phyloP scores from a whole-genome alignment of 371 early-diverging fungal genomes.

The Thermomucor indicae-seudaticae region DNA sequence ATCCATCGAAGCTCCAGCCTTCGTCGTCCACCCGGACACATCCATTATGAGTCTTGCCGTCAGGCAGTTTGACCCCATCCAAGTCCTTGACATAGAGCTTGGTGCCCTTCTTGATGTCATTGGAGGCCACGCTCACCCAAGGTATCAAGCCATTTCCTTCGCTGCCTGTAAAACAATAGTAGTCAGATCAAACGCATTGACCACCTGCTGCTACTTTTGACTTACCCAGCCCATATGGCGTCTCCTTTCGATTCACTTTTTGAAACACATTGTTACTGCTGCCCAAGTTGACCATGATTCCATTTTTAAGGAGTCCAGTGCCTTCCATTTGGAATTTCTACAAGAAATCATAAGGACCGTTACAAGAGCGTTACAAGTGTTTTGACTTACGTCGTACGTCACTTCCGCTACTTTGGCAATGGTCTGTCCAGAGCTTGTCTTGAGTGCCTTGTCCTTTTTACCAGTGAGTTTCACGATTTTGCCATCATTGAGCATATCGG shows the following conservation, averaged over 20 bases:
- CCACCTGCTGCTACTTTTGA: too few species aligned
- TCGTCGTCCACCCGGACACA: slow-evolving; percentile 42
- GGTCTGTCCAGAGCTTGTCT: slow-evolving; percentile 13
- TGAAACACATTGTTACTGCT: slow-evolving; percentile 13
- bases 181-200: too few species aligned
- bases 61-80: slow-evolving; percentile 25
- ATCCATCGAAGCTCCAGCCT: slow-evolving; percentile 30
- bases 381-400: slow-evolving; percentile 15
- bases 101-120: slow-evolving; percentile 24
- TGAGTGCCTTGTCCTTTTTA: slow-evolving; percentile 14
- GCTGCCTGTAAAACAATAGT: too few species aligned
- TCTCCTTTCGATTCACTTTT: slow-evolving; percentile 14
- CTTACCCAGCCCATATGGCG: slow-evolving; percentile 9
- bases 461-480: slow-evolving; percentile 13
- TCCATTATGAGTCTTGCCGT: slow-evolving; percentile 38
- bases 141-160: slow-evolving; percentile 19
- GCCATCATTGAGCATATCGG: slow-evolving; percentile 23
- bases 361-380: not conserved
- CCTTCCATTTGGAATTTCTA: slow-evolving; percentile 37
- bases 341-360: not conserved
- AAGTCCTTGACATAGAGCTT: slow-evolving; percentile 29
- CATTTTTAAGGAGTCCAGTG: slow-evolving; percentile 22
- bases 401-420: slow-evolving; percentile 22
- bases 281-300: slow-evolving; percentile 24
- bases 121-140: slow-evolving; percentile 34